A percentile compares a stretch with the other conserved stretches of the same genome.
phyloP scores from a whole-genome alignment of 2,329 filamentous ascomycete genomes.

The Pseudogymnoascus sp. region DNA sequence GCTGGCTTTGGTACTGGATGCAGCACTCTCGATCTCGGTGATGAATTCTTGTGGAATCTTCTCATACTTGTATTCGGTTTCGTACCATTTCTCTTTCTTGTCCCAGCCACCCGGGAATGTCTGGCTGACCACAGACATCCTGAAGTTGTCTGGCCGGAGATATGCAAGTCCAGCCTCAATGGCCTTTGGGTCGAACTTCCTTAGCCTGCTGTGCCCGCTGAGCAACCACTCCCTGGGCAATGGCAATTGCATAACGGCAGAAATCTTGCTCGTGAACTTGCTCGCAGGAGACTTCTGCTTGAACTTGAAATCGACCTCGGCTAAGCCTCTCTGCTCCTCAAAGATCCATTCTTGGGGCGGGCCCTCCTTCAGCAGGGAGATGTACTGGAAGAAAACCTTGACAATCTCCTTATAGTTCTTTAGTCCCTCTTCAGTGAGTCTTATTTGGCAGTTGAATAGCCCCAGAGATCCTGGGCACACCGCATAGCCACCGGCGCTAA shows the following conservation, averaged over 20 bases:
- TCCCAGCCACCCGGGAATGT: constrained; percentile 79
- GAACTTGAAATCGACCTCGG: constrained; percentile 91
- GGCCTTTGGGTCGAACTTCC: constrained; percentile 69
- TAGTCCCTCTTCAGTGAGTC: constrained; percentile 55
- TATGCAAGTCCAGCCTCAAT: constrained; percentile 68
- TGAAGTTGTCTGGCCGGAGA: constrained; percentile 81
- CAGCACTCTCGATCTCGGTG: constrained; percentile 57
- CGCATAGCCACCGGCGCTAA: constrained; percentile 55
- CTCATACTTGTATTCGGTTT: constrained; percentile 82
- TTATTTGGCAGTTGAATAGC: constrained; percentile 57
- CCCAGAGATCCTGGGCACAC: constrained; percentile 56
- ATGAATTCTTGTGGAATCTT: constrained; percentile 71
- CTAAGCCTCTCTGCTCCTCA: constrained; percentile 80
- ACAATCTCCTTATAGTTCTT: constrained; percentile 54
- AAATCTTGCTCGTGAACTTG: constrained; percentile 77
- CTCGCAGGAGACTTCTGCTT: constrained; percentile 86
- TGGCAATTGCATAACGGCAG: constrained; percentile 84
- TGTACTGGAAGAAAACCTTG: constrained; percentile 68
- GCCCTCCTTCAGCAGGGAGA: constrained; percentile 72
- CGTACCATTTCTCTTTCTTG: constrained; percentile 92
- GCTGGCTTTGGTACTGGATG: constrained; percentile 45
- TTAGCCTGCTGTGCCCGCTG: constrained; percentile 67
- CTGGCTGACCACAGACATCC: constrained; percentile 73
- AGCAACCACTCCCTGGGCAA: constrained; percentile 80
- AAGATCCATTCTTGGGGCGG: constrained; percentile 89